Evolutionary conservation across 352 stramenopile species (phyloP).

Genomic region (Thraustochytrium sp.): DNA sequence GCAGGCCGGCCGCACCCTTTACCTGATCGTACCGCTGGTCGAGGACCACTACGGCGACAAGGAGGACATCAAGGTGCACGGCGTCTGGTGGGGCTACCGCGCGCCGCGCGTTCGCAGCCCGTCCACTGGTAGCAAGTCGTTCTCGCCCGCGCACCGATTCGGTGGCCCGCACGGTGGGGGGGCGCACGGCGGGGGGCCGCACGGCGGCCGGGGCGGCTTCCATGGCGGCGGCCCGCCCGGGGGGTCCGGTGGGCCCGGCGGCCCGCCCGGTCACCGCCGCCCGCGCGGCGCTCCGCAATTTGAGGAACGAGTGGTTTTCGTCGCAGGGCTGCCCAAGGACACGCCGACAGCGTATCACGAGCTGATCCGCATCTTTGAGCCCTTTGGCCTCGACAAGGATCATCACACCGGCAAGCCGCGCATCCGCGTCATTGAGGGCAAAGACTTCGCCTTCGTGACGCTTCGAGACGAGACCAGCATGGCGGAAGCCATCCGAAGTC

Average conservation of each 20-base stretch:
- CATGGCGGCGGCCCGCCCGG: neutral
- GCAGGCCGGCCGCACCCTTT: neutral
- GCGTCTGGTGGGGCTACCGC: constrained; percentile 32
- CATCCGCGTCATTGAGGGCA: constrained; percentile 40
- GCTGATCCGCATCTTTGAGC: constrained; percentile 19
- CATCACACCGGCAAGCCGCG: constrained; percentile 26
- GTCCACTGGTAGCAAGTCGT: neutral
- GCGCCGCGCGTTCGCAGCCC: neutral
- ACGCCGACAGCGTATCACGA: constrained; percentile 13
- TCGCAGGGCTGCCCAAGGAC: constrained; percentile 17
- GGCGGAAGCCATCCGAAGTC: constrained; percentile 4
- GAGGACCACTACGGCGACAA: constrained; percentile 38
- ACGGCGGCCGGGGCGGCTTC: neutral
- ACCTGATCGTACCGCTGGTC: constrained; percentile 34
- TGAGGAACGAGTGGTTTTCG: constrained; percentile 31
- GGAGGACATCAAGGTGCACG: constrained; percentile 26
- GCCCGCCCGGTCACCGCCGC: neutral
- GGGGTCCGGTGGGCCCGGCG: neutral
- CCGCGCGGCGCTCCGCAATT: neutral
- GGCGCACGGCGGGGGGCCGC: neutral
- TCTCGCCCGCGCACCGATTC: neutral
- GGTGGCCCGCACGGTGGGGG: neutral
- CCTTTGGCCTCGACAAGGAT: constrained; percentile 41
- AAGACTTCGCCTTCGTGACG: constrained; percentile 36
- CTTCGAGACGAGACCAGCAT: neutral